Evolutionary conservation across 1,284 basidiomycete species (phyloP), one percentile per base, ranked within the genome.

Genomic region (Cryptococcus floricola): DNA sequence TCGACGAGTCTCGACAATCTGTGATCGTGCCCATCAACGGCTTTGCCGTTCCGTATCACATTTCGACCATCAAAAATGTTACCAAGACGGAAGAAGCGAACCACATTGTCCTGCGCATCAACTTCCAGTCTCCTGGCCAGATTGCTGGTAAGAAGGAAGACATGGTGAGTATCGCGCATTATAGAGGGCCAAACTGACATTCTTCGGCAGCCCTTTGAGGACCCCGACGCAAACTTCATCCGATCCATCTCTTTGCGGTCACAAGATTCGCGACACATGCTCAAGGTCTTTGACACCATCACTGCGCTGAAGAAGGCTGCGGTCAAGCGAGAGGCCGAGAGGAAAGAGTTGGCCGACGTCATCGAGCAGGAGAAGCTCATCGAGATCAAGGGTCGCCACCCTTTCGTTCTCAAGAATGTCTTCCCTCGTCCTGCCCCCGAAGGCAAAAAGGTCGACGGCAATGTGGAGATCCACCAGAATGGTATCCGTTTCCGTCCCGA

Each of bases 141-240:
- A 86, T 98, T 48, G 89, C 92, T 0, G 96, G 96, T 41, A 97
- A 96, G 81, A 98, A 99, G 79, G 96, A 99, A 72, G 96, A 99
- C 65, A 97, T 93, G 60, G 90, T 91, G 63, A 57, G 74, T 64
- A 23, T 5, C 8, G 25, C 27, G 39, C 31, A 39, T n/a, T 12
- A 23, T 13, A 27, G 27, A 14, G 10, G 31, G 31, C 31, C 31
- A 34, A 34, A 34, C 10, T 34, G 10, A 34, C 31, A 34, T 6
- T 34, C 6, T 34, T 16, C 9, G 39, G 13, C 57, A 91, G 86
- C 96, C 96, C 0, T 98, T 98, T 67, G 95, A 98, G 76, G 91
- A 98, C 73, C 92, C 95, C 1, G 91, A 96, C 61, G 87, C 95
- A 1, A 98, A 92, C 3, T 99, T 98, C 69, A 87, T 98, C 66